phyloP scores from a whole-genome alignment of 192 early-diverging fungal genomes.

The Chytriomyces sp. region DNA sequence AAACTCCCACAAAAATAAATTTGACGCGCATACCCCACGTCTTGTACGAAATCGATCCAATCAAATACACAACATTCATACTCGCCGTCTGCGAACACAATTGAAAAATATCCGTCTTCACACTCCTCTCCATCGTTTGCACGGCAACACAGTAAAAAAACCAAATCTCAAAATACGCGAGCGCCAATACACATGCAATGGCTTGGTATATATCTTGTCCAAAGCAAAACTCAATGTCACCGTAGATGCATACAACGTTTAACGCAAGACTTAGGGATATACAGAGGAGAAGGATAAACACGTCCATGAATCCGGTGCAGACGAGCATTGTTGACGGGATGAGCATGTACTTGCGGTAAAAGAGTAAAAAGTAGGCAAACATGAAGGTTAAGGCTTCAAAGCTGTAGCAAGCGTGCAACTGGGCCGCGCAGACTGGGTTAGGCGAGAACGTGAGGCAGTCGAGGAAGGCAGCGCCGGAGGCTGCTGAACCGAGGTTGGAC shows the following conservation, averaged over 20 bases:
- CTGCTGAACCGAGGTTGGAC: neutral
- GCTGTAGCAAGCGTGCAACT: neutral
- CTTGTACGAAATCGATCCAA: conserved; percentile 1
- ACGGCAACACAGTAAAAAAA: neutral
- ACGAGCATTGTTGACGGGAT: neutral
- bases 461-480: neutral
- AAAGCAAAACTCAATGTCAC: conserved; percentile 6
- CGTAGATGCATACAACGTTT: conserved; percentile 19
- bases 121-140: neutral
- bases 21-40: neutral
- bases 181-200: neutral
- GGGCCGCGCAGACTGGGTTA: neutral
- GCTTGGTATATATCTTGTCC: conserved; percentile 18
- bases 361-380: conserved; percentile 4
- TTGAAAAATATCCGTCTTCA: conserved; percentile 10
- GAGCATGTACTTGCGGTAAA: conserved; percentile 13
- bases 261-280: conserved; percentile 15
- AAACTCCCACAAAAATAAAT: too few relatives aligned
- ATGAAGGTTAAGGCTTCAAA: conserved; percentile 12
- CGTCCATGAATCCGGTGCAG: neutral
- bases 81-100: neutral
- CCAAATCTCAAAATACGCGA: conserved; percentile 10
- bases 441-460: conserved; percentile 8
- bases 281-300: conserved; percentile 5
- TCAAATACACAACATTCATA: neutral